phyloP scores from a whole-genome alignment of 2,329 filamentous ascomycete species.

The Dothistroma pini region DNA sequence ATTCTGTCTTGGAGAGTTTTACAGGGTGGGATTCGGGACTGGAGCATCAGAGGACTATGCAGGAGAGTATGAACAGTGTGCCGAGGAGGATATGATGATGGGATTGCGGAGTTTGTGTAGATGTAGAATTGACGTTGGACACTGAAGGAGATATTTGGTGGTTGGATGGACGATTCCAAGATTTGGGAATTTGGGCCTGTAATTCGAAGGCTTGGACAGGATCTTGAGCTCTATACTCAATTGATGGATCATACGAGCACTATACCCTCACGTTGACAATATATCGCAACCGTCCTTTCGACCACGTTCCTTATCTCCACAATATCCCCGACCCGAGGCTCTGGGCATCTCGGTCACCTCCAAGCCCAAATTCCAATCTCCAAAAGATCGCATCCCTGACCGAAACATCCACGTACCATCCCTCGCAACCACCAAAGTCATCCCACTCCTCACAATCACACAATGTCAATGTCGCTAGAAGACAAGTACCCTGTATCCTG shows the following conservation, averaged over 20 bases:
- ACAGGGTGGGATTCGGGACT: constrained; percentile 22
- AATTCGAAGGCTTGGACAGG: background rate
- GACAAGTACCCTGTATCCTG: constrained; percentile 46
- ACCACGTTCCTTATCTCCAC: background rate
- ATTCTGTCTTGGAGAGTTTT: constrained; percentile 28
- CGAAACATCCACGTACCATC: background rate
- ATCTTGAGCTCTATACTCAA: background rate
- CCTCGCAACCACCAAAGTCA: background rate
- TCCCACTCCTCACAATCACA: background rate
- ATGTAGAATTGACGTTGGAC: background rate
- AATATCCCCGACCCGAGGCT: background rate
- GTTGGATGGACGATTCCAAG: background rate
- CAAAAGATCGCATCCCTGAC: background rate
- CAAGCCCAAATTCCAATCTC: background rate
- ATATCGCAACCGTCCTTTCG: background rate
- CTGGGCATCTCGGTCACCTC: background rate
- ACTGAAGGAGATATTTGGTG: no score
- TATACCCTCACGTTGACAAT: background rate
- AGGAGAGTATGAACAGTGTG: constrained; percentile 3
- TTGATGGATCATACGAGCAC: background rate
- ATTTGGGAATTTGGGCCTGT: background rate
- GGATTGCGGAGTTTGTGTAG: background rate
- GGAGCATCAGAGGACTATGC: constrained; percentile 9
- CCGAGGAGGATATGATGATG: background rate
- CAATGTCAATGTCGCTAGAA: constrained; percentile 9